Conservation (phyloP, 495 filamentous ascomycete species). For the Poronia punctata region DNA sequence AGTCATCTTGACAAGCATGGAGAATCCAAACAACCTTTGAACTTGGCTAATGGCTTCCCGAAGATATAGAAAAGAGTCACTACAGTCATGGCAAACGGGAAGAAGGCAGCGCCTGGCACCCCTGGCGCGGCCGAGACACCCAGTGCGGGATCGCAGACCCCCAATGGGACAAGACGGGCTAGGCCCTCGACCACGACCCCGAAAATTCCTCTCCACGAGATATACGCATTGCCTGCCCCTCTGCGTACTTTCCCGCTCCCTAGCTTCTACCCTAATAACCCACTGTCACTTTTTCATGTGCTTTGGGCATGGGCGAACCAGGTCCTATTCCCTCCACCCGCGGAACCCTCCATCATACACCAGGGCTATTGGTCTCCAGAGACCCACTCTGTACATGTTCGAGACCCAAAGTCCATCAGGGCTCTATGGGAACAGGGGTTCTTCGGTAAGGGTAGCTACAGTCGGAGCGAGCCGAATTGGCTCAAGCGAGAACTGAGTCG, state of each 20-base stretch:
- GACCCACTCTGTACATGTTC: slow-evolving; percentile 80
- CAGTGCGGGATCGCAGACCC: slow-evolving; percentile 10
- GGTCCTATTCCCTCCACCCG: slow-evolving; percentile 54
- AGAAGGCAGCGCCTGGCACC: slow-evolving; percentile 17
- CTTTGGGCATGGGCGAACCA: slow-evolving; percentile 69
- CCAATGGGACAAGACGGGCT: background rate
- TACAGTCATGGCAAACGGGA: slow-evolving; percentile 33
- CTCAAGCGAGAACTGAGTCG: slow-evolving; percentile 71
- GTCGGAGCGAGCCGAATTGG: slow-evolving; percentile 92
- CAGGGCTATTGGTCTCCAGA: slow-evolving; percentile 68
- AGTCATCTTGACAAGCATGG: slow-evolving; percentile 4
- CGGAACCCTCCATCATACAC: slow-evolving; percentile 61
- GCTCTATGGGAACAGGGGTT: slow-evolving; percentile 93
- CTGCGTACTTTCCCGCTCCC: slow-evolving; percentile 76
- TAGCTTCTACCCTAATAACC: slow-evolving; percentile 84
- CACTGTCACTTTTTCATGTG: slow-evolving; percentile 75
- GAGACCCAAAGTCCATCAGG: slow-evolving; percentile 62
- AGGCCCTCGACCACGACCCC: slow-evolving; percentile 8
- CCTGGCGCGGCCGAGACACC: slow-evolving; percentile 11
- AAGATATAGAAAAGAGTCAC: slow-evolving; percentile 32
- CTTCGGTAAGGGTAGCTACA: slow-evolving; percentile 88
- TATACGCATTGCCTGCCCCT: slow-evolving; percentile 76
- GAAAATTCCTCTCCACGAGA: slow-evolving; percentile 47
- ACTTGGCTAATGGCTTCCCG: slow-evolving; percentile 16
- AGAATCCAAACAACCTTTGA: background rate